These are phyloP conservation scores for Sarcodon aspratus DNA, from an alignment of 768 basidiomycete genomes.

Conservation along the genomic window DNA sequence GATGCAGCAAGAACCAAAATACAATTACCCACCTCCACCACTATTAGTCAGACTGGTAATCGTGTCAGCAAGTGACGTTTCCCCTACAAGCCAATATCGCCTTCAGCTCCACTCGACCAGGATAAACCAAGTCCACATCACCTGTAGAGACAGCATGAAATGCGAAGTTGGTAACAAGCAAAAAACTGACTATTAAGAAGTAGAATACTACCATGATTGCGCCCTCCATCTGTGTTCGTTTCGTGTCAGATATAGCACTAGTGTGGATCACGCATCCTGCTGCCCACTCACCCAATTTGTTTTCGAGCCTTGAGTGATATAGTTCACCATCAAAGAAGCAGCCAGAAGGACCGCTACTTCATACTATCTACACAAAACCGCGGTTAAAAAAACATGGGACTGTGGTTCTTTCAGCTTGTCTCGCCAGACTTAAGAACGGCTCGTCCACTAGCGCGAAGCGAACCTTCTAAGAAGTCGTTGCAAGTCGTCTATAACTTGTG, in stretches of 20 bases:
- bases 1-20: no score
- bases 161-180: no score
- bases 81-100: slow-evolving; percentile 28
- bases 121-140: slow-evolving; percentile 57
- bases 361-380: slow-evolving; percentile 36
- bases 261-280: no score
- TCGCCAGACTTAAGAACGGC: no score
- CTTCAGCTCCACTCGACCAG: slow-evolving; percentile 39
- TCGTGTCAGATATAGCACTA: background rate
- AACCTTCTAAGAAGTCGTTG: no score
- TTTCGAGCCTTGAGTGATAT: slow-evolving; percentile 67
- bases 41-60: slow-evolving; percentile 10
- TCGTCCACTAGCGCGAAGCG: no score
- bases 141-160: slow-evolving; percentile 7
- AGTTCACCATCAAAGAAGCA: slow-evolving; percentile 69
- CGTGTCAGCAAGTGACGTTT: slow-evolving; percentile 25
- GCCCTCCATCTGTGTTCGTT: slow-evolving; percentile 14
- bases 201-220: slow-evolving; percentile 58
- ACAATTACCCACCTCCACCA: no score
- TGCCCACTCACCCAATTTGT: slow-evolving; percentile 62
- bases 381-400: background rate
- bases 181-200: slow-evolving; percentile 36
- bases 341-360: slow-evolving; percentile 56
- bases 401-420: no score
- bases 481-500: no score